Conservation (phyloP, 2,329 filamentous ascomycete species). For the Ceratocystis destructans region DNA sequence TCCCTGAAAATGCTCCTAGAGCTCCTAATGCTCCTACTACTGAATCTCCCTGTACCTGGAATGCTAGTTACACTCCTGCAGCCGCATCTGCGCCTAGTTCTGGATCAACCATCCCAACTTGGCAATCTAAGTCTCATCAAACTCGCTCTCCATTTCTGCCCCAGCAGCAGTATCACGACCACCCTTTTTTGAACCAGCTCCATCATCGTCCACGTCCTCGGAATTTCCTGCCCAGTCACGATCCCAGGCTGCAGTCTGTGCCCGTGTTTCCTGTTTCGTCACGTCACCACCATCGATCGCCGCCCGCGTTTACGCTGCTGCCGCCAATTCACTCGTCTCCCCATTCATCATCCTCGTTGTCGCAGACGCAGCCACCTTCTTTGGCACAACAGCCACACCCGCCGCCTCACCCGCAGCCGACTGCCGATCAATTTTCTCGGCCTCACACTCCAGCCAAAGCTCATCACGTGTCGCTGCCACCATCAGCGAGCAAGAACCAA, state of each 20-base stretch:
- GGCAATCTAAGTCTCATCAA: background rate
- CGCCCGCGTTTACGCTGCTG: conserved; percentile 2
- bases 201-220: background rate
- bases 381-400: conserved; percentile 1
- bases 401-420: background rate
- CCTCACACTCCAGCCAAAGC: background rate
- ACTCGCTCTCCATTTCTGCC: conserved; percentile 2
- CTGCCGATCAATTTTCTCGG: background rate
- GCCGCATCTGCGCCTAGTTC: background rate
- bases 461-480: conserved; percentile 17
- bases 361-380: background rate
- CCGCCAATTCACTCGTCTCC: background rate
- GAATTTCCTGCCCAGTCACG: background rate
- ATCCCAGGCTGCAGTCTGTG: conserved; percentile 1
- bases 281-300: background rate
- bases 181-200: background rate
- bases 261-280: conserved; percentile 3
- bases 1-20: background rate
- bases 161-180: background rate
- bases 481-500: conserved; percentile 15
- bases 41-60: conserved; percentile 7
- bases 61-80: conserved; percentile 4
- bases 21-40: background rate
- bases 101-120: background rate
- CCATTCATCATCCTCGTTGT: background rate